Evolutionary conservation across 805 yeast genomes (phyloP), one percentile per base, ranked within the genome.

Genomic region (Ogataea minuta): DNA sequence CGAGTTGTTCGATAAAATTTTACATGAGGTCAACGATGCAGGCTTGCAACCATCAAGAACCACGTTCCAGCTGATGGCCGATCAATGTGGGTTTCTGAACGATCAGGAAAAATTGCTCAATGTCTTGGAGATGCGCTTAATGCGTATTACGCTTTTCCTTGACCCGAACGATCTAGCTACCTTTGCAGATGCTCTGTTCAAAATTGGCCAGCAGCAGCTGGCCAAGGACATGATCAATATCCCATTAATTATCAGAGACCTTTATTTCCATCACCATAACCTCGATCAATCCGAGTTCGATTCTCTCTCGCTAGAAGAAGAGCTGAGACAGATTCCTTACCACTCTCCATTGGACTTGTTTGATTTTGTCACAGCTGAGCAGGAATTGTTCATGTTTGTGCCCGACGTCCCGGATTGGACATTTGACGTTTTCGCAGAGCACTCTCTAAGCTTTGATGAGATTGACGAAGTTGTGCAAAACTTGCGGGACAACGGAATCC

Each of bases 321-420:
- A 37, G 28, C 23, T 23, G 12, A 30, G 33, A 6, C 25, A 30
- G 19, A 35, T 51, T 9, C 52, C 53, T 8, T 50, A 46, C 42
- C 49, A 50, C 23, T 34, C 46, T 25, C 55, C 56, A n/a, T 33
- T 45, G 31, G 53, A 50, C n/a, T 9, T 56, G 28, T 54, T 39
- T 36, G 61, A 56, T 31, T 41, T 56, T 8, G 44, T 53, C 10
- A 41, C 41, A 9, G 39, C 21, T 9, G 34, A 48, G 9, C 52
- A 49, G 41, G 33, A 45, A 10, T 43, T 52, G 25, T 40, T 53
- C 21, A 44, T 43, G 44, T 47, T 46, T 31, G 50, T 50, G 23
- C 57, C 59, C 0, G 47, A 48, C 30, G 28, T 55, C 14, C 34
- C 43, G 14, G 39, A 20, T 14, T 21, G 36, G 34, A 29, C 31